Evolutionary conservation across 176 grass and related monocot genomes (phyloP).

Genomic region (Raddia distichophylla): DNA sequence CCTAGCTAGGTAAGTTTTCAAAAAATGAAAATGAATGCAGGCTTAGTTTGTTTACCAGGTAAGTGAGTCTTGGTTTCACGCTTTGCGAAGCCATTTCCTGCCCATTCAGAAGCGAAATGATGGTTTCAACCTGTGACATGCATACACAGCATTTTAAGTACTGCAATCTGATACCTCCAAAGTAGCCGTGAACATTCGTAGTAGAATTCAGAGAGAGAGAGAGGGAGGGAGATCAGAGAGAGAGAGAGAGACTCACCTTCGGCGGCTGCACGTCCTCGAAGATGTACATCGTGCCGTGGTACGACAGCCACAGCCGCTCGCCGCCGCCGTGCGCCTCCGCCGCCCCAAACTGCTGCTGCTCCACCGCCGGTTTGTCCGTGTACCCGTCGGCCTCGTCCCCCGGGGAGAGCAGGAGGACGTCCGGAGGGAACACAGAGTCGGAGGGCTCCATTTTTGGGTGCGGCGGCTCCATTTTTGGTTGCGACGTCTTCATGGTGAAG

Average conservation of each 20-base stretch:
- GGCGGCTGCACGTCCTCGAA: constrained; percentile 38
- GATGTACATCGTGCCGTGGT: constrained; percentile 18
- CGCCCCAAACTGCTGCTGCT: not conserved
- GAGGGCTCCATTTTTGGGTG: not conserved
- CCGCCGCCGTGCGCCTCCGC: not conserved
- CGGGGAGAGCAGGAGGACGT: not conserved
- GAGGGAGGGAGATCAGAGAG: not conserved
- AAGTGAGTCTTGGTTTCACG: not conserved
- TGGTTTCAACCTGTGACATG: constrained; percentile 46
- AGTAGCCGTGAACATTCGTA: not conserved
- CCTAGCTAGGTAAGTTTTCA: not conserved
- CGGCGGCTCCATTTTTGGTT: constrained; percentile 21
- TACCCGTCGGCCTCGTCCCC: not conserved
- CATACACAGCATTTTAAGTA: not conserved
- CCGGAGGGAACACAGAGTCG: constrained; percentile 25
- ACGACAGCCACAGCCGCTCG: constrained; percentile 14
- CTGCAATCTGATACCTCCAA: not conserved
- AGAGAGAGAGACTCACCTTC: constrained; percentile 21
- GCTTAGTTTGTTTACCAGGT: constrained; percentile 21
- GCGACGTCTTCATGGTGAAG: not conserved
- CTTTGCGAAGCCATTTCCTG: constrained; percentile 29
- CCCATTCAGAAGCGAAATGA: constrained; percentile 39
- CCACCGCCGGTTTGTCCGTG: not conserved
- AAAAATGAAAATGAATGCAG: not conserved
- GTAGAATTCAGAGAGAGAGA: not conserved